Base-by-base conservation (phyloP, 2,329 filamentous ascomycete species). In the Aspergillus sp. region DNA sequence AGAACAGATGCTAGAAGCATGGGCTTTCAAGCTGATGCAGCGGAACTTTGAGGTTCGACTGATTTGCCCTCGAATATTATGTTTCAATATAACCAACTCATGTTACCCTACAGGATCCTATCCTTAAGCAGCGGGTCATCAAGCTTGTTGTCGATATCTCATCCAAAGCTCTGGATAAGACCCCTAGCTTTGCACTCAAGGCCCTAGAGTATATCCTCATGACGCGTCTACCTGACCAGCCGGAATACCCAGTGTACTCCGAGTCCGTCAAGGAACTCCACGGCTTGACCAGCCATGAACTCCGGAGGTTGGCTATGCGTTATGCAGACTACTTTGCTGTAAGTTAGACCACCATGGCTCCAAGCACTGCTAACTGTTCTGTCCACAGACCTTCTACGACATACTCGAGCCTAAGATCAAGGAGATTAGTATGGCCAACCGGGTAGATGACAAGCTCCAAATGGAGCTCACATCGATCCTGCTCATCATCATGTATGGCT, bases 251-350 rank as follows among this genome's bases (percentile, higher is more conserved):
- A 42, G 81, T 86, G 3, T 96, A 93, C 74, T 92, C 90, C 13
- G 95, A 98, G 65, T 89, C 93, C 1, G 90, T 97, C 38, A 95
- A 93, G 71, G 91, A 96, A 60, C 83, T 99, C 15, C 92, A 97
- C 72, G 86, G 85, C 3, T 86, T 96, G 70, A 90, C 91, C 68
- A 92, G 92, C 75, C 84, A 92, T 58, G 94, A 99, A 75, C 82
- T 98, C 61, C 92, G 96, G 70, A 86, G 93, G 59, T 82, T 99
- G 42, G 94, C 94, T 6, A 88, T 91, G 63, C 91, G 92, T 69
- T 96, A 97, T 83, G 90, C 95, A 0, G 91, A 98, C 73, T 90
- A 96, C 71, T 87, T 99, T 63, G 83, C 95, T 68, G 85, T 90
- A 78, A 78, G 82, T 61, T 23, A 2, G 11, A 36, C 11, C 27